Base-by-base conservation (phyloP, 208 protist genomes). In the Borovskyia barvae region DNA sequence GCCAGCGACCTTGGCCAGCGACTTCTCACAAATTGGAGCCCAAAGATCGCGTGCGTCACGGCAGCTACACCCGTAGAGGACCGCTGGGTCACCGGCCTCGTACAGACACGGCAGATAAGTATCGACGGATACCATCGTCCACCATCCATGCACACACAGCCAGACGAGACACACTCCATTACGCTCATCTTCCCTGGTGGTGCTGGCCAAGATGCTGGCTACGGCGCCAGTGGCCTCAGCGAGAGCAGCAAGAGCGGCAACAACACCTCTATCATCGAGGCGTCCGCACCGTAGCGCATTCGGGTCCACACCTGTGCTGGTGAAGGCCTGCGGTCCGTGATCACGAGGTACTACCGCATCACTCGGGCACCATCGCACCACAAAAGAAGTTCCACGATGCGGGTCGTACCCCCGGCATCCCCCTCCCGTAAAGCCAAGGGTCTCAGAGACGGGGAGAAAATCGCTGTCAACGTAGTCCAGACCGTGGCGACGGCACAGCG, bases 1-100 rank as follows among this genome's bases (percentile, higher is more conserved):
- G 35, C 84, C 76, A 15, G 70, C 46, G 4, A 86, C 47, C 61
- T 92, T 90, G 25, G 88, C 88, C 11, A 89, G 66, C 30, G 82
- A 82, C 68, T 94, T 94, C 67, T 94, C 88, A 25, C 84, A 77
- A 11, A 90, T 20, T 0, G 82, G 22, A 14, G 66, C 61, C 88
- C 88, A 94, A 15, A 91, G 37, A 20, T 94, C 84, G n/a, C 64
- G 65, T 14, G 47, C 59, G 28, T 62, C 29, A 22, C 15, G 7
- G 42, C 65, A 75, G 50, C 49, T 32, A 55, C 74, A 83, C 5
- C 77, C 81, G 37, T 75, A 80, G 14, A 72, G 49, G 12, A 22
- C 37, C 6, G 46, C 42, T 25, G 30, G n/a, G 14, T 47, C 9
- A 17, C 51, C 28, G 3, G 35, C 36, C 30, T 71, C 48, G 36